A percentile compares a stretch with the other conserved stretches of the same genome.
phyloP scores from a whole-genome alignment of 2,329 filamentous ascomycete genomes.

The Fusarium haematococcum region DNA sequence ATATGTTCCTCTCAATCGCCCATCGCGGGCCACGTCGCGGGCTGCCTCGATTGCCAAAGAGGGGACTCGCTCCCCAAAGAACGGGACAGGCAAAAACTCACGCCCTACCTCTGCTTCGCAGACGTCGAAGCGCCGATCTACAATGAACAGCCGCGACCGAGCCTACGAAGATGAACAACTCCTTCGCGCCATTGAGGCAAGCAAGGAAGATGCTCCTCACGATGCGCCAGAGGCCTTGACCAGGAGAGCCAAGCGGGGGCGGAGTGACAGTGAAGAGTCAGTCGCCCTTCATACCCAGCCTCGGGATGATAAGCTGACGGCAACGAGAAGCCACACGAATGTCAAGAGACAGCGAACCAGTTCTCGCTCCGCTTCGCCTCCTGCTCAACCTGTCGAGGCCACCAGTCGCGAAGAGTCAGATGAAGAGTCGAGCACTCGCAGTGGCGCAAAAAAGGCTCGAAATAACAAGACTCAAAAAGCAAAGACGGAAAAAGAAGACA shows the following conservation, averaged over 20 bases:
- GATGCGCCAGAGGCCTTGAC: constrained; percentile 63
- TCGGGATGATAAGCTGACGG: constrained; percentile 38
- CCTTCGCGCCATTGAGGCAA: constrained; percentile 91
- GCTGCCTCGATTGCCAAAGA: constrained; percentile 69
- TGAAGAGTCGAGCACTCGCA: constrained; percentile 69
- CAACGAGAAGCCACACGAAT: constrained; percentile 73
- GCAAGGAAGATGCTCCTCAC: constrained; percentile 80
- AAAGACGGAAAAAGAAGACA: constrained; percentile 77
- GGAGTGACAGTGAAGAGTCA: constrained; percentile 95
- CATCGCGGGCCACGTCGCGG: constrained; percentile 68
- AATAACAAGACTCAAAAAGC: constrained; percentile 71
- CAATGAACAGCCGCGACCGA: constrained; percentile 96
- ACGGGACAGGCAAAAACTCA: constrained; percentile 66
- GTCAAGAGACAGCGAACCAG: constrained; percentile 86
- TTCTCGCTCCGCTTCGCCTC: constrained; percentile 77
- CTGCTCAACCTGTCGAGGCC: constrained; percentile 59
- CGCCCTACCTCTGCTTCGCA: constrained; percentile 64
- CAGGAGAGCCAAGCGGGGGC: constrained; percentile 81
- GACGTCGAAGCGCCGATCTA: constrained; percentile 83
- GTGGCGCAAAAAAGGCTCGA: constrained; percentile 70
- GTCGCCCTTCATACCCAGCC: constrained; percentile 53
- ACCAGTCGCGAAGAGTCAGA: constrained; percentile 74
- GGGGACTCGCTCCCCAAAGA: constrained; percentile 71
- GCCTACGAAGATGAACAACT: constrained; percentile 95
- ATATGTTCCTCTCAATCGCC: constrained; percentile 70